Conservation (phyloP, 257 asterid genomes). For the Misopates orontium region DNA sequence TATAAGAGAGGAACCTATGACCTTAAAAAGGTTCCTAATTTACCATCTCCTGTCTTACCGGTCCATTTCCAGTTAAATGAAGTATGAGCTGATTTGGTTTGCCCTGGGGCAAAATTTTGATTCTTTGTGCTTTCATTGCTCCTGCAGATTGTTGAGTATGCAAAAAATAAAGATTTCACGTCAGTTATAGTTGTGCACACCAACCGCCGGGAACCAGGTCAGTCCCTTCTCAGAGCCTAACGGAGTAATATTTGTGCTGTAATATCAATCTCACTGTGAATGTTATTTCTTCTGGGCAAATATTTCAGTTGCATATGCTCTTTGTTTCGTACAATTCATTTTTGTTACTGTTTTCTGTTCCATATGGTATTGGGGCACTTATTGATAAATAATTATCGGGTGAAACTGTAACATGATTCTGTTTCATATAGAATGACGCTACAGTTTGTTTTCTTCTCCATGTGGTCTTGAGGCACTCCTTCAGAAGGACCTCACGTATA, state of each 20-base stretch:
- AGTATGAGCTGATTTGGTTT: not conserved
- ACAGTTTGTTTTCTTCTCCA: too few relatives aligned
- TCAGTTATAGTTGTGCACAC: constrained; percentile 90
- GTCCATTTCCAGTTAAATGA: constrained; percentile 4
- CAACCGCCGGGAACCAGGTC: constrained; percentile 95
- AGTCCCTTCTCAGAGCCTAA: not conserved
- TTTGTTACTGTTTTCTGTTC: too few relatives aligned
- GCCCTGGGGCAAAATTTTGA: not conserved
- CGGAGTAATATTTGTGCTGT: not conserved
- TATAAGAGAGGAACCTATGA: constrained; percentile 91
- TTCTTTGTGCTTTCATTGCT: constrained; percentile 2
- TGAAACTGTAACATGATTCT: too few relatives aligned
- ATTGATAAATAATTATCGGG: too few relatives aligned
- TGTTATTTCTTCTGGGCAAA: not conserved
- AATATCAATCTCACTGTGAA: not conserved
- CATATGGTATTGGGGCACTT: too few relatives aligned
- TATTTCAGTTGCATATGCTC: not conserved
- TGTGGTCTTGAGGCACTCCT: too few relatives aligned
- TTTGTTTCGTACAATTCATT: not conserved
- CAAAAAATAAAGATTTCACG: constrained; percentile 74
- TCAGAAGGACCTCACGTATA: too few relatives aligned
- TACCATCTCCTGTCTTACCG: not conserved
- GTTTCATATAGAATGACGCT: too few relatives aligned
- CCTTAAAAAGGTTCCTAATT: constrained; percentile 63
- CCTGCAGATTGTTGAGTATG: constrained; percentile 80